Evolutionary conservation across 2,329 filamentous ascomycete genomes (phyloP).

Genomic region (Stachybotrys echinatus): DNA sequence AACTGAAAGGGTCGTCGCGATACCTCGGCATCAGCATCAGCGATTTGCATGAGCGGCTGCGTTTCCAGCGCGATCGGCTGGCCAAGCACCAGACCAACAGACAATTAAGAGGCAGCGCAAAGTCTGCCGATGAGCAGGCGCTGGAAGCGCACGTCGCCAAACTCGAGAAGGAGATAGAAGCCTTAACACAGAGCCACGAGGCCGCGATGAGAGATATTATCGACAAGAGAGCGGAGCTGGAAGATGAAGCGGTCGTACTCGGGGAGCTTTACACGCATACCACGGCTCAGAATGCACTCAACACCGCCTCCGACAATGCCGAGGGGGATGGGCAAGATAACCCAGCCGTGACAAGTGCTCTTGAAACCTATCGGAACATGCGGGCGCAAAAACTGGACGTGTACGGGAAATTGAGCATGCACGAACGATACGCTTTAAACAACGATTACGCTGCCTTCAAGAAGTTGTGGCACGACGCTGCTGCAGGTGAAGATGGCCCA

Average conservation of each 20-base stretch:
- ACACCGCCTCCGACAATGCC: slow-evolving; percentile 13
- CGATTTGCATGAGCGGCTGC: slow-evolving; percentile 43
- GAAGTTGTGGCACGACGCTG: slow-evolving; percentile 50
- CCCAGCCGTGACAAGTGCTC: slow-evolving; percentile 12
- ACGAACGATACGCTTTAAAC: slow-evolving; percentile 47
- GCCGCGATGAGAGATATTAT: slow-evolving; percentile 40
- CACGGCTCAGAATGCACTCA: slow-evolving; percentile 5
- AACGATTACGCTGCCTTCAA: slow-evolving; percentile 59
- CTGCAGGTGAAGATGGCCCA: slow-evolving; percentile 41
- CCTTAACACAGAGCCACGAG: slow-evolving; percentile 40
- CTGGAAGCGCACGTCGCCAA: slow-evolving; percentile 32
- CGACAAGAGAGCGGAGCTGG: slow-evolving; percentile 42
- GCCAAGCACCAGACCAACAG: slow-evolving; percentile 26
- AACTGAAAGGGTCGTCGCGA: slow-evolving; percentile 38
- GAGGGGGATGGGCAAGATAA: slow-evolving; percentile 16
- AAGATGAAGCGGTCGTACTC: slow-evolving; percentile 40
- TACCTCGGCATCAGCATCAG: slow-evolving; percentile 40
- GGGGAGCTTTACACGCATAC: slow-evolving; percentile 25
- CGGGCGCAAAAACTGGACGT: slow-evolving; percentile 31
- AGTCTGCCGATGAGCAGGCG: slow-evolving; percentile 27
- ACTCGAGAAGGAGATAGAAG: slow-evolving; percentile 33
- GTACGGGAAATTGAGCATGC: slow-evolving; percentile 34
- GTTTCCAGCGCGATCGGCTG: slow-evolving; percentile 28
- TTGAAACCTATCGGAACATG: slow-evolving; percentile 28
- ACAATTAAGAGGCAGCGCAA: slow-evolving; percentile 29